phyloP scores from a whole-genome alignment of 129 eudicot species.

The Flaveria brownii region DNA sequence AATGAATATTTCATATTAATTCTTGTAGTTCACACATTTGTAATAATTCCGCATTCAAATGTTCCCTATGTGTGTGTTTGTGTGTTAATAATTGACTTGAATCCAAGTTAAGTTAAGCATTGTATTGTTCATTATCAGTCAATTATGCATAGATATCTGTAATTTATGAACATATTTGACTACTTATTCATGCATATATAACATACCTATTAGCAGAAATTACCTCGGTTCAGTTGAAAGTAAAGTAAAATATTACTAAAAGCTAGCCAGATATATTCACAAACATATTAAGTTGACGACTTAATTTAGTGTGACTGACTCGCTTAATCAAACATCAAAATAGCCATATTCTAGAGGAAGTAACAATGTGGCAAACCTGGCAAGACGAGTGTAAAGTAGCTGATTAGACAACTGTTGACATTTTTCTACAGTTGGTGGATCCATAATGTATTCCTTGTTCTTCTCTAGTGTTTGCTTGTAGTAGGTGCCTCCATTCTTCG shows the following conservation, averaged over 20 bases:
- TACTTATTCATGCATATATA: neutral
- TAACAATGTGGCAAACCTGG: slow-evolving; percentile 29
- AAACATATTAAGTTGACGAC: neutral
- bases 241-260: neutral
- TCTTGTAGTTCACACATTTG: too few species aligned
- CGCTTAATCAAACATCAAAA: neutral
- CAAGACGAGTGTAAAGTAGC: slow-evolving; percentile 46
- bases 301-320: neutral
- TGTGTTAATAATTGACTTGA: neutral
- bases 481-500: slow-evolving; percentile 30
- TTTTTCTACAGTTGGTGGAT: slow-evolving; percentile 42
- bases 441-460: slow-evolving; percentile 37
- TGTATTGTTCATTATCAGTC: neutral
- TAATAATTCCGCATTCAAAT: too few species aligned
- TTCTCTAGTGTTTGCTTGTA: slow-evolving; percentile 30
- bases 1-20: too few species aligned
- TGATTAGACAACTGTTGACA: slow-evolving; percentile 41
- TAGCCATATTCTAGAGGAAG: neutral
- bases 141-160: neutral
- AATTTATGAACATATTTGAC: neutral
- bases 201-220: neutral
- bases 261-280: neutral
- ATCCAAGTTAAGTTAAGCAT: neutral
- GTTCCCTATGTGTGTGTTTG: neutral
- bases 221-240: neutral